Conservation (phyloP, 257 asterid species). For the Hygrophila difformis region DNA sequence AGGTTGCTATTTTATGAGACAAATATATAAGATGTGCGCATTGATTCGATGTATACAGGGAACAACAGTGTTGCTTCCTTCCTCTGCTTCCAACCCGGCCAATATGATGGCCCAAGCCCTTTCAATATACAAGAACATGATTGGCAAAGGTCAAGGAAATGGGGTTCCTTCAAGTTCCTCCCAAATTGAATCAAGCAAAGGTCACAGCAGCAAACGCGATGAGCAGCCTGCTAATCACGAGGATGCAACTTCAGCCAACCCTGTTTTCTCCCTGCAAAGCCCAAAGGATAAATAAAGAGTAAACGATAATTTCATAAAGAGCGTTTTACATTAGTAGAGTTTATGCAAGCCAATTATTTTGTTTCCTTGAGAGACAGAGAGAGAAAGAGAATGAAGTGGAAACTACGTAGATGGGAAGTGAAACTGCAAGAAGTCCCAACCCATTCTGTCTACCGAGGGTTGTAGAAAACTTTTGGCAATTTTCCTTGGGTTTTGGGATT, state of each 20-base stretch:
- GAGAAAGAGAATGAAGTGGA: constrained; percentile 13
- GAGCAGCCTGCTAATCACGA: constrained; percentile 7
- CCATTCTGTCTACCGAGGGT: constrained; percentile 13
- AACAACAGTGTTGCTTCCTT: constrained; percentile 73
- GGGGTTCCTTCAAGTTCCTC: constrained; percentile 11
- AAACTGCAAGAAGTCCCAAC: constrained; percentile 12
- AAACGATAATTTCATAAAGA: constrained; percentile 1
- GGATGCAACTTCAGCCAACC: constrained; percentile 15
- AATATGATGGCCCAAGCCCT: constrained; percentile 67
- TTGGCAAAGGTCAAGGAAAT: constrained; percentile 24
- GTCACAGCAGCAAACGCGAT: constrained; percentile 10
- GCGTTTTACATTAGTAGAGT: constrained; percentile 5
- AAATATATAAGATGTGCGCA: not conserved
- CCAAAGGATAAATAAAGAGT: constrained; percentile 19
- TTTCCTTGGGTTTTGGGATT: not conserved
- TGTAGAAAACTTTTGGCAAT: constrained; percentile 4
- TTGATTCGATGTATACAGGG: constrained; percentile 31
- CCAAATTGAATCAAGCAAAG: not conserved
- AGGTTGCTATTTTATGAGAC: not conserved
- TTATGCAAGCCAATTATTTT: not conserved
- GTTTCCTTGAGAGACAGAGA: constrained; percentile 2
- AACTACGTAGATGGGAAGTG: constrained; percentile 15
- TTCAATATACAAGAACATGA: constrained; percentile 47
- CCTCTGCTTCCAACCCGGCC: constrained; percentile 61
- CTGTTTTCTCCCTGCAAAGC: constrained; percentile 39